Evolutionary conservation across 805 yeast species (phyloP), one percentile per base, ranked within the genome.

Genomic region (Teunomyces aglyptinius): DNA sequence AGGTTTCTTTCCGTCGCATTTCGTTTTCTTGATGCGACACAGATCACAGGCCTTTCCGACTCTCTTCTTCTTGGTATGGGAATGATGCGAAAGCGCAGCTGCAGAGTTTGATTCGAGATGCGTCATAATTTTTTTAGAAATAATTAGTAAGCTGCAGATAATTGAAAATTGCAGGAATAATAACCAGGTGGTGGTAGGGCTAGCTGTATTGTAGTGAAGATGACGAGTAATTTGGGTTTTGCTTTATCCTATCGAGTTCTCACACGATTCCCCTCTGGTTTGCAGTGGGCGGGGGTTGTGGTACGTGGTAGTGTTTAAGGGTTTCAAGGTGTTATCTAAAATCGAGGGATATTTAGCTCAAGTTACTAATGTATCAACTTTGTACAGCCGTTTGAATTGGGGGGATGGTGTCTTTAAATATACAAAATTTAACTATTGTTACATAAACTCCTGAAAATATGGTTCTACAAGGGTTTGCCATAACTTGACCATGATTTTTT

Each of bases 31-130:
- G 46, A 81, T 69, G 36, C 86, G 67, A 58, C 86, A 81, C 44
- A 78, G 74, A 56, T 81, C 85, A 52, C 86, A 81, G 5, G 86
- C 86, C 53, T 80, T 81, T 10, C 83, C 83, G 3, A 81, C 85
- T 49, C 86, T 60, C 58, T 75, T 78, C 62, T 80, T 81, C 54
- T 63, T 68, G 46, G 50, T 43, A 41, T 48, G 46, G 11, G 27
- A 2, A 8, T 20, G 41, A 31, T 38, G 16, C 6, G 33, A n/a
- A 13, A 38, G 20, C 39, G 28, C 12, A 24, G 27, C 11, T 20
- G 33, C 19, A 15, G 19, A 11, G 20, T 27, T 15, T 7, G 32
- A 15, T 10, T 38, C 41, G 24, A 24, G 20, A 15, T 38, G 41
- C 16, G 42, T 18, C 42, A 36, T 35, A 6, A 5, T 20, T n/a